These are phyloP conservation scores for Achlya hypogyna DNA, from an alignment of 352 stramenopile species.

Conservation along the genomic window DNA sequence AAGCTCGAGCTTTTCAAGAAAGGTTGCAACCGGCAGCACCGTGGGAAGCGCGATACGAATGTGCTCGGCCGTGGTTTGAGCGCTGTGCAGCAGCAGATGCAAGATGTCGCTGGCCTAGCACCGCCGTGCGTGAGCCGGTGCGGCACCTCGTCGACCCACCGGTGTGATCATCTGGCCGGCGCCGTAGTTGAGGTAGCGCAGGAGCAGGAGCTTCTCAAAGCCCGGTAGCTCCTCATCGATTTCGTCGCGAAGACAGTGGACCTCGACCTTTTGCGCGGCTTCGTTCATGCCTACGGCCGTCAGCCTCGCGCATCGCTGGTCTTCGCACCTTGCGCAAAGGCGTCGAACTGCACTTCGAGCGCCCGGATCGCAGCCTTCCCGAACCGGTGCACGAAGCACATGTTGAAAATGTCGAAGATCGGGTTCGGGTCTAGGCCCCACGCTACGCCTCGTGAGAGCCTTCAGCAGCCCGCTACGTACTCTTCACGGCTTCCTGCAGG, in stretches of 20 bases:
- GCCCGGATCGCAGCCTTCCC: conserved; percentile 32
- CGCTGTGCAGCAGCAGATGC: conserved; percentile 39
- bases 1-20: conserved; percentile 47
- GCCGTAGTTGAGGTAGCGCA: conserved; percentile 53
- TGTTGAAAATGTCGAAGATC: conserved; percentile 56
- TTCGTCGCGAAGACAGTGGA: conserved; percentile 47
- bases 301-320: not conserved
- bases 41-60: conserved; percentile 45
- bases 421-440: conserved; percentile 54
- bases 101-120: conserved; percentile 48
- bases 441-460: conserved; percentile 26
- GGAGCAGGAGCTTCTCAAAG: conserved; percentile 46
- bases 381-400: conserved; percentile 42
- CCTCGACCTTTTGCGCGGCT: conserved; percentile 38
- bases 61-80: conserved; percentile 44
- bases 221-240: conserved; percentile 60
- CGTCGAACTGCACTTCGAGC: conserved; percentile 44
- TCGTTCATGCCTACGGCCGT: conserved; percentile 36
- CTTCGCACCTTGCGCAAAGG: conserved; percentile 30
- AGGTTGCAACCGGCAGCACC: conserved; percentile 47
- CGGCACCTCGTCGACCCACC: not conserved
- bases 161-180: conserved; percentile 29
- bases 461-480: conserved; percentile 17
- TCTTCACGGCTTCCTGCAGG: conserved; percentile 51
- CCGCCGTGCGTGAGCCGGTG: not conserved